Base-by-base conservation (phyloP, 1,139 yeast genomes). In the Geotrichum aggregatum region DNA sequence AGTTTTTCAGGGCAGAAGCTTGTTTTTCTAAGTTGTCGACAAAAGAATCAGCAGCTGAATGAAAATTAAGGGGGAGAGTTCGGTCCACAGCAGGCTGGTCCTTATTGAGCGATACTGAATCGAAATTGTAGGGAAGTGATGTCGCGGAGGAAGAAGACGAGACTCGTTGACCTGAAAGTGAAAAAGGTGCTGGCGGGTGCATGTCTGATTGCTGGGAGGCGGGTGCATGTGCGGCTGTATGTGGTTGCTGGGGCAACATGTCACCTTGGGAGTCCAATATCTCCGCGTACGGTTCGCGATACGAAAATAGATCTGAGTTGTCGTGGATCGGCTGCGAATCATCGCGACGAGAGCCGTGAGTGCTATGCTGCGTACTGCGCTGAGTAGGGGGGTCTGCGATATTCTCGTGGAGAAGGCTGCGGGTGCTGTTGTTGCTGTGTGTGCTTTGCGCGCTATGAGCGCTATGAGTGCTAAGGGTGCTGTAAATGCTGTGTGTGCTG, bases 231-330 rank as follows among this genome's bases (percentile, higher is more conserved):
- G 42, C 21, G 2, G 30, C n/a, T 3, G 28, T 34, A 16, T 18
- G 18, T 18, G 2, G 36, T 24, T 13, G 39, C 39, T 18, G 30
- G 2, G 42, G 42, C 30, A 39, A 16, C 3, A 39, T 14, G 13
- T 22, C 30, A 16, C 10, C 42, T 4, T 3, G 18, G 19, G 14
- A 16, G 36, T 16, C 36, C 36, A 34, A 13, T 5, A 13, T 13
- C 8, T 39, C 42, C 30, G 42, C 42, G 42, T 39, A 39, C 30
- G 42, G 26, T n/a, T 19, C 30, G 30, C 30, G 42, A 21, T 21
- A 39, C 16, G 42, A 39, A 21, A 39, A 39, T 4, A 10, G 14
- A 11, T 39, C 42, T 11, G 30, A 36, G 5, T 36, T 14, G 41
- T 36, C 41, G 16, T 34, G 18, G 16, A 13, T 18, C 18, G 14